Evolutionary conservation across 495 filamentous ascomycete genomes (phyloP).

Genomic region (Neurospora sp.): DNA sequence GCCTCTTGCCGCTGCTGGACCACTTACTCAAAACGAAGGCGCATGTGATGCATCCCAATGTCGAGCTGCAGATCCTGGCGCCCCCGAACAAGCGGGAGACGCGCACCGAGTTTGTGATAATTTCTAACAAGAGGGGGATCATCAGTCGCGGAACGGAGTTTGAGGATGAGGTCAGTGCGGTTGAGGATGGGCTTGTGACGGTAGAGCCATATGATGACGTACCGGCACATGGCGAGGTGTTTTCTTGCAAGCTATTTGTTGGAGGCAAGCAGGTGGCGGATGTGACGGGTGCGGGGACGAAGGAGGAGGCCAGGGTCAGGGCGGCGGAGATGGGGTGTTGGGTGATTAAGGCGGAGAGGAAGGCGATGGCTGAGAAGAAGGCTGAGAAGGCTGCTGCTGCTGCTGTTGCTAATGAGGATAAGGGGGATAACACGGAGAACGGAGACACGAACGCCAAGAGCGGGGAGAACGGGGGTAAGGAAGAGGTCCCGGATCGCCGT

Average conservation of each 20-base stretch:
- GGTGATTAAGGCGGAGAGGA: slow-evolving; percentile 9
- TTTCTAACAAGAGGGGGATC: not conserved
- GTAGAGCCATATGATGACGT: slow-evolving; percentile 8
- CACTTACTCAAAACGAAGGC: slow-evolving; percentile 50
- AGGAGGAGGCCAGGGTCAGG: slow-evolving; percentile 46
- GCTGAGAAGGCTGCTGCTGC: not conserved
- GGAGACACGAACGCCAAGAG: not conserved
- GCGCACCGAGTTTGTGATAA: not conserved
- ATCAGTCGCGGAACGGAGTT: slow-evolving; percentile 18
- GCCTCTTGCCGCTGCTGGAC: slow-evolving; percentile 53
- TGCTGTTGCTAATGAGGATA: not conserved
- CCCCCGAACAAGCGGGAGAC: not conserved
- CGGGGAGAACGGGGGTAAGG: not conserved
- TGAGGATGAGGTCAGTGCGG: slow-evolving; percentile 41
- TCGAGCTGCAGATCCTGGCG: slow-evolving; percentile 49
- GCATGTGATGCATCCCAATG: slow-evolving; percentile 64
- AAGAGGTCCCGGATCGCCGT: not conserved
- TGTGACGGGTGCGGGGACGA: slow-evolving; percentile 36
- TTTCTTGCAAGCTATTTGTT: slow-evolving; percentile 41
- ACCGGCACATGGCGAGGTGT: slow-evolving; percentile 14
- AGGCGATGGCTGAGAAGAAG: not conserved
- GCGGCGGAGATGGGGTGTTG: slow-evolving; percentile 43
- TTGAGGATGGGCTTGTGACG: slow-evolving; percentile 11
- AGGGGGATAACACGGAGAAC: not conserved
- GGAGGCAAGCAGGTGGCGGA: slow-evolving; percentile 36